Conservation (phyloP, 352 stramenopile genomes). For the Globisporangium nodosum region DNA sequence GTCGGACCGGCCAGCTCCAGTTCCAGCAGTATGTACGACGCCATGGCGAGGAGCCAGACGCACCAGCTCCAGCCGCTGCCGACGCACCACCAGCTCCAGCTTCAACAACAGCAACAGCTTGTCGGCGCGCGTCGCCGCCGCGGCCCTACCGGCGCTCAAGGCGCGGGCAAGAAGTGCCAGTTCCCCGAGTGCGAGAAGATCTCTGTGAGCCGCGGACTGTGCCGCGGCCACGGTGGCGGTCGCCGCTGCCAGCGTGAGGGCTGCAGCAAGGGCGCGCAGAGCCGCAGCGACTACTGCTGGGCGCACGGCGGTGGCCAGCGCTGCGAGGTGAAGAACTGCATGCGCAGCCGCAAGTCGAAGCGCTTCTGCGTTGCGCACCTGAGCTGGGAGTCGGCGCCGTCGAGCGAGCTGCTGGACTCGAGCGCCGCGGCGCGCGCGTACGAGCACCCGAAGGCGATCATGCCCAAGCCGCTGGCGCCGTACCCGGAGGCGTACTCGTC, state of each 20-base stretch:
- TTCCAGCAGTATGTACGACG: background rate
- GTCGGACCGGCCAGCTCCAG: background rate
- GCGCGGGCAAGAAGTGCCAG: constrained; percentile 56
- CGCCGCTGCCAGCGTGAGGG: constrained; percentile 41
- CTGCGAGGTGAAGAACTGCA: constrained; percentile 54
- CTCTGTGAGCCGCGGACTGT: constrained; percentile 50
- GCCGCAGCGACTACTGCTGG: constrained; percentile 56
- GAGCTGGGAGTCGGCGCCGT: constrained; percentile 23
- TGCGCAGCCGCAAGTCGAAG: constrained; percentile 57
- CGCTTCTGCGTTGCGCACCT: constrained; percentile 57
- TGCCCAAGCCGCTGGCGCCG: constrained; percentile 18
- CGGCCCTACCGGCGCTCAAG: constrained; percentile 20
- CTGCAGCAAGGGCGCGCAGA: constrained; percentile 53
- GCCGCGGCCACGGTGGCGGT: constrained; percentile 52
- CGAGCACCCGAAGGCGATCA: constrained; percentile 20
- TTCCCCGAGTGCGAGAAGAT: constrained; percentile 49
- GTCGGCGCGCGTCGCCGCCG: constrained; percentile 21
- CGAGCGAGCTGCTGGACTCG: background rate
- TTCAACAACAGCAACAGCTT: constrained; percentile 5
- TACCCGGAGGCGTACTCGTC: background rate
- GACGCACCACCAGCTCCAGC: background rate
- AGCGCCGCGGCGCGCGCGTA: constrained; percentile 6
- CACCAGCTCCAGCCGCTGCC: background rate
- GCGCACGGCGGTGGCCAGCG: constrained; percentile 55
- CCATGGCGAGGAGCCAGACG: background rate